Evolutionary conservation across 805 yeast species (phyloP).

Genomic region (Limtongia smithiae): DNA sequence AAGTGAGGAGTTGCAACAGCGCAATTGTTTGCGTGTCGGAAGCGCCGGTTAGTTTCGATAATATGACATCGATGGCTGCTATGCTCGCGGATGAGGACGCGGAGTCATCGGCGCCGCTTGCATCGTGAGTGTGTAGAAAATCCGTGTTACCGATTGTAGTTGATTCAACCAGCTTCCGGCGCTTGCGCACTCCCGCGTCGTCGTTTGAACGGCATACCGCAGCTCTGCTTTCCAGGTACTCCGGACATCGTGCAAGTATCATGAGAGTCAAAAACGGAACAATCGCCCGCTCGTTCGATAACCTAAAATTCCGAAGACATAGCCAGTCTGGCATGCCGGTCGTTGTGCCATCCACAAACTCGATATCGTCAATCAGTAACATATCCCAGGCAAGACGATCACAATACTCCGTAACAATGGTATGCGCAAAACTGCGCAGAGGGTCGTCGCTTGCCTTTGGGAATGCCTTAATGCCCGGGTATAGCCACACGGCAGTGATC

Average conservation of each 20-base stretch:
- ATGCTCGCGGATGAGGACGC: not conserved
- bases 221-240: not conserved
- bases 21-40: constrained; percentile 1
- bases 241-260: constrained; percentile 10
- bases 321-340: not conserved
- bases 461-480: constrained; percentile 8
- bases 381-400: constrained; percentile 10
- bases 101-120: not conserved
- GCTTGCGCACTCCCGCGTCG: too few species aligned
- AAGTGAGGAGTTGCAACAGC: constrained; percentile 13
- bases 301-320: constrained; percentile 3
- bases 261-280: constrained; percentile 14
- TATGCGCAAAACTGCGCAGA: constrained; percentile 1
- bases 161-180: too few species aligned
- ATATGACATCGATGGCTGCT: too few species aligned
- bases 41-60: not conserved
- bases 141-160: too few species aligned
- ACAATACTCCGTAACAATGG: constrained; percentile 11
- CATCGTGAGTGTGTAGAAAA: too few species aligned
- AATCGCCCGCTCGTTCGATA: constrained; percentile 7
- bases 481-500: constrained; percentile 3
- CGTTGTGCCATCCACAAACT: not conserved
- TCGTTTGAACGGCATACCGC: too few species aligned
- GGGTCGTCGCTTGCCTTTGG: constrained; percentile 2
- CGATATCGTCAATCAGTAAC: constrained; percentile 16